Base-by-base conservation (phyloP, 345 rosid genomes). In the Corchorus capsularis region DNA sequence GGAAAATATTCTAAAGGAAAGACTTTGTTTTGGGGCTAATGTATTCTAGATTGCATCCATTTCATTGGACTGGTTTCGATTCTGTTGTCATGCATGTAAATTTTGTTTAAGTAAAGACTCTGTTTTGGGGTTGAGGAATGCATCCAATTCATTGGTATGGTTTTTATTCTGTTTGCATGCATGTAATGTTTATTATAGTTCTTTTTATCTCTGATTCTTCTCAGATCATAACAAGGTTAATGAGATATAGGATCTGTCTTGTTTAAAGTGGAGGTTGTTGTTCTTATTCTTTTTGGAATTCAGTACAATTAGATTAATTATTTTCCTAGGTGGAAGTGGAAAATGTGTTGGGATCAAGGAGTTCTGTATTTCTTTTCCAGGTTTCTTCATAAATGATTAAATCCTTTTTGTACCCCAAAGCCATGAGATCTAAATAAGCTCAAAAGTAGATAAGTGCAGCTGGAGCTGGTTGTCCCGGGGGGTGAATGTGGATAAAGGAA, bases 201-300 rank as follows among this genome's bases (percentile, higher is more conserved):
- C 20, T 47, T 11, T 49, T 35, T 46, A n/a, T 15, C 20, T 34
- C 60, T 47, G 41, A 8, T 45, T 47, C 19, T 69, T 4, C 37
- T 53, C 49, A 13, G 12, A 15, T 37, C 32, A 8, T 50, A 39
- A 39, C 8, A 47, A 27, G 13, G 22, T 49, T 69, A 70, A 37
- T 61, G 39, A 71, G 64, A n/a, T 71, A 16, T 22, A 19, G 9
- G 41, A 78, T 78, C 41, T 10, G 17, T 53, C 68, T 8, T 63
- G 11, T 4, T 60, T 55, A 32, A n/a, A 72, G 59, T 15, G 59
- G 41, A 71, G 64, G 15, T 63, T 52, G 41, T 71, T 39, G 34
- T 19, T 63, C 16, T 32, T 49, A 19, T 52, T 69, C n/a, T 5
- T 34, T 13, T n/a, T 53, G 55, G 27, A 68, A 68, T 47, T 68